Evolutionary conservation across 108 stramenopile species (phyloP).

Genomic region (Thalassiosira profunda): DNA sequence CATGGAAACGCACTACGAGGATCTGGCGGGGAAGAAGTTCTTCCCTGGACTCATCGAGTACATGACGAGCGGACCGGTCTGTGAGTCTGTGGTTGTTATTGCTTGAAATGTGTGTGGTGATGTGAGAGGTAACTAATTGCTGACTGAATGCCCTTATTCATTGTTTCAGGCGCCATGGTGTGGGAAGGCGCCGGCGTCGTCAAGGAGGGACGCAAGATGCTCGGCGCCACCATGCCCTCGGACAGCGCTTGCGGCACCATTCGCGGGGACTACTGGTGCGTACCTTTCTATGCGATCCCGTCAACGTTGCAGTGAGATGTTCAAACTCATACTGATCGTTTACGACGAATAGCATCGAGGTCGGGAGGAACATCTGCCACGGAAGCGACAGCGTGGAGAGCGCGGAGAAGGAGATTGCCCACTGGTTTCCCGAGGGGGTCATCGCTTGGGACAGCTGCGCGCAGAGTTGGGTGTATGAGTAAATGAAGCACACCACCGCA

Average conservation of each 20-base stretch:
- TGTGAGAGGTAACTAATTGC: not conserved
- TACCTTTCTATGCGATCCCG: not conserved
- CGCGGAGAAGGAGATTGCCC: constrained; percentile 95
- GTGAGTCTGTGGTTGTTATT: constrained; percentile 19
- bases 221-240: constrained; percentile 98
- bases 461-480: constrained; percentile 90
- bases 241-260: constrained; percentile 97
- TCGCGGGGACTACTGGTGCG: constrained; percentile 93
- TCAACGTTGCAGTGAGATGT: too few relatives aligned
- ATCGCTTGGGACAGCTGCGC: constrained; percentile 68
- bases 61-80: constrained; percentile 98
- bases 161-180: constrained; percentile 75
- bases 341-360: constrained; percentile 81
- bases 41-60: constrained; percentile 95
- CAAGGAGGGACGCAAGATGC: constrained; percentile 93
- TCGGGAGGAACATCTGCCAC: constrained; percentile 92
- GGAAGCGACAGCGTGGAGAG: constrained; percentile 96
- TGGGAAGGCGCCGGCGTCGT: constrained; percentile 91
- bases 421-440: constrained; percentile 97
- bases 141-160: too few relatives aligned
- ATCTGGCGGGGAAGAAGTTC: constrained; percentile 95
- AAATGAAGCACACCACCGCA: too few relatives aligned
- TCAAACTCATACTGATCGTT: not conserved
- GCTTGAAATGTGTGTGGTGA: not conserved
- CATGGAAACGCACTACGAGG: constrained; percentile 96